These are phyloP conservation scores for Lippia alba DNA, from an alignment of 305 asterid species.

Conservation along the genomic window DNA sequence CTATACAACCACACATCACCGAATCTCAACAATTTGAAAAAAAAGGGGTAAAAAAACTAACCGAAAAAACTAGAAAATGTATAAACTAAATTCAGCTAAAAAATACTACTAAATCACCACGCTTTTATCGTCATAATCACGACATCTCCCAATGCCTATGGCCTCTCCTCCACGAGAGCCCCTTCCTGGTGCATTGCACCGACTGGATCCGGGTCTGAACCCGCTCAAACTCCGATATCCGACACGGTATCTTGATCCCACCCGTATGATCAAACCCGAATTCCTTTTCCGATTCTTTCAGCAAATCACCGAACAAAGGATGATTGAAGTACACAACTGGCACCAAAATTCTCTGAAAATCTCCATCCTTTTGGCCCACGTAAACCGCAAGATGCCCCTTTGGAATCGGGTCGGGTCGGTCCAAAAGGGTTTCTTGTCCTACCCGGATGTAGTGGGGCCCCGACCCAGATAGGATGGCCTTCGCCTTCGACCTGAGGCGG, in stretches of 20 bases:
- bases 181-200: conserved; percentile 47
- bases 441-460: conserved; percentile 50
- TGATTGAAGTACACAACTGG: conserved; percentile 82
- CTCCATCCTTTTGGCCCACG: conserved; percentile 79
- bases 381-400: conserved; percentile 86
- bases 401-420: conserved; percentile 47
- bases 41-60: not conserved
- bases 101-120: not conserved
- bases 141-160: conserved; percentile 23
- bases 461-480: conserved; percentile 46
- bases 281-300: conserved; percentile 74
- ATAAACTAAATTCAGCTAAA: not conserved
- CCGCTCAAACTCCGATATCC: conserved; percentile 63
- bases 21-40: not conserved
- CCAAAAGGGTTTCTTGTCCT: conserved; percentile 54
- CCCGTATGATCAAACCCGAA: conserved; percentile 75
- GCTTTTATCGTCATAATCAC: conserved; percentile 28
- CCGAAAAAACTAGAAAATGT: not conserved
- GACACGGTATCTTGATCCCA: conserved; percentile 67
- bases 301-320: conserved; percentile 76
- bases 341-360: conserved; percentile 67
- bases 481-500: conserved; percentile 53
- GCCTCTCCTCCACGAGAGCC: conserved; percentile 40
- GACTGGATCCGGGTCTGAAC: conserved; percentile 63
- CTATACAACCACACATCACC: conserved; percentile 18